Conservation (phyloP, 2,329 filamentous ascomycete species). For the Cadophora gregata region DNA sequence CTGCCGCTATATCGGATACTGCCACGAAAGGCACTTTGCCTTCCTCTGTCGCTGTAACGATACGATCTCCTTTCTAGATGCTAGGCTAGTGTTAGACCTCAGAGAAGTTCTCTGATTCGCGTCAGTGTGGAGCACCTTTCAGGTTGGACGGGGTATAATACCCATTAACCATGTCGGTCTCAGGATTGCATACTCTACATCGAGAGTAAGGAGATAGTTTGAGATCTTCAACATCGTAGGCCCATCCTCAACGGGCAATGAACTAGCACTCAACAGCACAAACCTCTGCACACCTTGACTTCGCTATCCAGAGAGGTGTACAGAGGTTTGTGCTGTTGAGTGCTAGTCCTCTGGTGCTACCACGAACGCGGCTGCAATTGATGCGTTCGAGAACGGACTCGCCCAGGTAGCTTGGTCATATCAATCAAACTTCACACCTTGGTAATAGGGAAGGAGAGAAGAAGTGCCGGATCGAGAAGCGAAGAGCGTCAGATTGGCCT, state of each 20-base stretch:
- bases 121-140: not conserved
- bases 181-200: conserved; percentile 51
- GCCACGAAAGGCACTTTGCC: conserved; percentile 56
- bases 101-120: conserved; percentile 50
- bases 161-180: conserved; percentile 57
- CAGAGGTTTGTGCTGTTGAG: conserved; percentile 44
- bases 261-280: conserved; percentile 51
- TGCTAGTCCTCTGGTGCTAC: conserved; percentile 47
- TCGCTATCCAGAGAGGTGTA: conserved; percentile 51
- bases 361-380: conserved; percentile 50
- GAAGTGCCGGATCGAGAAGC: conserved; percentile 48
- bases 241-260: conserved; percentile 46
- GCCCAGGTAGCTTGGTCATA: conserved; percentile 49
- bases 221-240: conserved; percentile 47
- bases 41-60: conserved; percentile 51
- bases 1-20: conserved; percentile 53
- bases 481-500: conserved; percentile 44
- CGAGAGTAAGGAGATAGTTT: conserved; percentile 47
- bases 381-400: conserved; percentile 41
- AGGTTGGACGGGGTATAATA: conserved; percentile 40
- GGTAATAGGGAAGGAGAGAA: conserved; percentile 26
- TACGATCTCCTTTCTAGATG: conserved; percentile 48
- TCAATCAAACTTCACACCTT: conserved; percentile 53
- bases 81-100: conserved; percentile 42
- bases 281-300: conserved; percentile 50